These are phyloP conservation scores for Dendrothele bispora DNA, from an alignment of 768 basidiomycete species.

Conservation along the genomic window DNA sequence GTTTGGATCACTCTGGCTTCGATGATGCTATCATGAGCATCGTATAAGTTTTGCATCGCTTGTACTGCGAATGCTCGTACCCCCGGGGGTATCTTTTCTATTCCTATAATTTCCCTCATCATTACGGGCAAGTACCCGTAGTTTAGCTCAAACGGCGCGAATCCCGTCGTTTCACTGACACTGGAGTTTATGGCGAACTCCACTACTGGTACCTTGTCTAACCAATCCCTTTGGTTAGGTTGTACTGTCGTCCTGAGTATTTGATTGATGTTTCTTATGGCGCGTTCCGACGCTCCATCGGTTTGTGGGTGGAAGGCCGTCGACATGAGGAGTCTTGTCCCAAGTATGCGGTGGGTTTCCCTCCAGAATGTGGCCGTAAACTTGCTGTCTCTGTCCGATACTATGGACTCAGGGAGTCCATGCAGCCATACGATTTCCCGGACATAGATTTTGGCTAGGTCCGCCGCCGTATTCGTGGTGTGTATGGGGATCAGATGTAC, in stretches of 20 bases:
- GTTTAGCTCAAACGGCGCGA: too few species aligned
- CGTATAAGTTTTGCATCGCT: constrained; percentile 19
- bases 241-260: constrained; percentile 10
- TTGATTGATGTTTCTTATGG: constrained; percentile 12
- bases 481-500: constrained; percentile 17
- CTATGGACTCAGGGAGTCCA: constrained; percentile 17
- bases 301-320: constrained; percentile 32
- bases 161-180: constrained; percentile 9
- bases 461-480: constrained; percentile 3
- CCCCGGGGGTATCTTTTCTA: constrained; percentile 10
- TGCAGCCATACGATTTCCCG: constrained; percentile 14
- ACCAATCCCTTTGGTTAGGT: constrained; percentile 19
- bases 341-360: constrained; percentile 15
- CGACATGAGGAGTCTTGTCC: constrained; percentile 20
- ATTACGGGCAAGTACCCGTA: too few species aligned
- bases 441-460: constrained; percentile 11
- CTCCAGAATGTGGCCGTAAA: constrained; percentile 29
- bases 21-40: constrained; percentile 39
- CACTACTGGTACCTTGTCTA: constrained; percentile 3
- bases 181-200: constrained; percentile 22
- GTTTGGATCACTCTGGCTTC: constrained; percentile 28
- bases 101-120: too few species aligned
- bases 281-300: constrained; percentile 20
- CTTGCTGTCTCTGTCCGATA: constrained; percentile 24
- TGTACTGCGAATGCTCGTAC: constrained; percentile 22